Evolutionary conservation across 306 rosid species (phyloP).

Genomic region (Fragaria ananassa): DNA sequence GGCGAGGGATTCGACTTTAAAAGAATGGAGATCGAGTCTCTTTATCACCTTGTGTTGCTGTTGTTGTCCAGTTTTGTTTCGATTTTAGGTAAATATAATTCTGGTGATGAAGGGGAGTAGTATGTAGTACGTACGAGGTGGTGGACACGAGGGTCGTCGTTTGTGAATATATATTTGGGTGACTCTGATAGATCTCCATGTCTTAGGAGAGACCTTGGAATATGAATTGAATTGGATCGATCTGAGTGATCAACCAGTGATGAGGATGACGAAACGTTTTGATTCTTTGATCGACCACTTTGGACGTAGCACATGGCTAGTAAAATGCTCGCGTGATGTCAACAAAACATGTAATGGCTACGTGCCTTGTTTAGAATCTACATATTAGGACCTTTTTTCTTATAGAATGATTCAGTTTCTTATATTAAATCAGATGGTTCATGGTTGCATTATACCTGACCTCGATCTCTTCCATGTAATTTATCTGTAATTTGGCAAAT

Average conservation of each 20-base stretch:
- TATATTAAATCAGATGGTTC: background rate
- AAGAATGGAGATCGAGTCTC: background rate
- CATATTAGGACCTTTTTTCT: background rate
- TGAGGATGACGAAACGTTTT: slow-evolving; percentile 5
- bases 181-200: background rate
- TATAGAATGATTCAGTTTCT: background rate
- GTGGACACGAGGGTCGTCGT: background rate
- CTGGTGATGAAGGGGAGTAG: background rate
- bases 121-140: background rate
- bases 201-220: background rate
- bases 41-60: background rate
- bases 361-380: slow-evolving; percentile 1
- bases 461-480: background rate
- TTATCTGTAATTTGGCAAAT: too few relatives aligned
- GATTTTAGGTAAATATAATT: background rate
- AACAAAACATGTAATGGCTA: background rate
- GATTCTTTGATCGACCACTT: slow-evolving; percentile 4
- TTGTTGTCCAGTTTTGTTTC: background rate
- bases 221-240: background rate
- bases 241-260: background rate
- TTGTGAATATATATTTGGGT: background rate
- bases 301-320: slow-evolving; percentile 8
- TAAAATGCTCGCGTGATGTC: background rate
- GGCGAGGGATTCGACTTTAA: slow-evolving; percentile 14
- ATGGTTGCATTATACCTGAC: background rate